Base-by-base conservation (phyloP, 2,329 filamentous ascomycete genomes). In the Esteya vermicola region DNA sequence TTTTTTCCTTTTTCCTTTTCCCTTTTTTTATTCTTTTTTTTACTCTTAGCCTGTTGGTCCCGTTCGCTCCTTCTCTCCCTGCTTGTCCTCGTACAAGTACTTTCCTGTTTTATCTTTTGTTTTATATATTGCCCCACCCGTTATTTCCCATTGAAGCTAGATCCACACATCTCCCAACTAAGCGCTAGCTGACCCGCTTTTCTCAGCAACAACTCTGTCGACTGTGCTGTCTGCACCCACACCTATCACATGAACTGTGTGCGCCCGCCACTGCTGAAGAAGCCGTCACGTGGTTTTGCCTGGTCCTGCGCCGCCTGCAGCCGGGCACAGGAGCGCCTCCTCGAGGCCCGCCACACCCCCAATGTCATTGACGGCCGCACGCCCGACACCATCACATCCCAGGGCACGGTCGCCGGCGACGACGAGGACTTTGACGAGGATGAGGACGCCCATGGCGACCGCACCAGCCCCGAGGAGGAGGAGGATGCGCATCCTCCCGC, bases 181-280 rank as follows among this genome's bases (percentile, higher is more conserved):
- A 40, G 42, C 45, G 45, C 47, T 48, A 48, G 28, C 5, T 20
- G 33, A 27, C 33, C 43, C 47, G 45, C 43, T 40, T 39, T 47
- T 42, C n/a, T n/a, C 54, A 93, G 85, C 53, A 81, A 84, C 57
- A 85, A 96, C 62, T 96, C 91, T 30, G 91, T 96, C 20, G 89
- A 96, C 58, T 98, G 91, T 59, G 91, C 89, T 33, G 86, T 95
- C 41, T 98, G 91, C 60, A 75, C 80, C 55, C 80, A 86, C 57
- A 96, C 89, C 13, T 98, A 95, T 62, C 91, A 98, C 64, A 96
- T 98, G 89, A 85, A 88, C 53, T 98, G 91, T 58, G 91, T 98
- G 42, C 81, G 82, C 45, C 91, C 91, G 31, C 85, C 88, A 28
- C 61, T 98, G 46, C 71, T 86, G 39, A 98, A 95, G 60, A 98